phyloP scores from a whole-genome alignment of 257 asterid genomes.

The Solanum chilense region DNA sequence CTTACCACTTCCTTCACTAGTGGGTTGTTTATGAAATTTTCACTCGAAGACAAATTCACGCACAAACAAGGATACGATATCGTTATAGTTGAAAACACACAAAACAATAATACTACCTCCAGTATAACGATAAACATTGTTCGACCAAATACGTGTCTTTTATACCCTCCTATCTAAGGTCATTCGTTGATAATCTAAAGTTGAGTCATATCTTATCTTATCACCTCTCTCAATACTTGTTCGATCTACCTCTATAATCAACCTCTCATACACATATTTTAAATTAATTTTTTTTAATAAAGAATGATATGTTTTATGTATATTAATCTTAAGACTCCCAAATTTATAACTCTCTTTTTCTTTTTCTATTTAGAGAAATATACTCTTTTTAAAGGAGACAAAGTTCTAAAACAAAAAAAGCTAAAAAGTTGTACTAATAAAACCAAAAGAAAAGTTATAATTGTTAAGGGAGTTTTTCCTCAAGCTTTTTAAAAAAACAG shows the following conservation, averaged over 20 bases:
- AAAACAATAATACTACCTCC: too few relatives aligned
- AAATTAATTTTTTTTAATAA: too few relatives aligned
- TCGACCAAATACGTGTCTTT: too few relatives aligned
- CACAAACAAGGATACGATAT: too few relatives aligned
- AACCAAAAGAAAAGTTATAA: not conserved
- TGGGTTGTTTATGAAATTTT: too few relatives aligned
- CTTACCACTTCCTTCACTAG: too few relatives aligned
- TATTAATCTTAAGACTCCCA: not conserved
- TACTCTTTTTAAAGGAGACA: not conserved
- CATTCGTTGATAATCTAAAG: not conserved
- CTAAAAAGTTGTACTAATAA: not conserved
- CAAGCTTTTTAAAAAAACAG: not conserved
- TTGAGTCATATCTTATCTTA: too few relatives aligned
- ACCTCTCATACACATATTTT: not conserved
- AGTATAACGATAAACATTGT: not conserved
- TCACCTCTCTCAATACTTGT: too few relatives aligned
- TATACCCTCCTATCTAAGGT: not conserved
- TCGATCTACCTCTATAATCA: not conserved
- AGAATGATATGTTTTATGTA: too few relatives aligned
- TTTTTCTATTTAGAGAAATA: not conserved
- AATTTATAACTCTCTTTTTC: too few relatives aligned
- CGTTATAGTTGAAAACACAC: not conserved
- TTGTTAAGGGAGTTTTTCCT: not conserved
- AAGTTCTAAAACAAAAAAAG: not conserved
- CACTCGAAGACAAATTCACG: too few relatives aligned